phyloP scores from a whole-genome alignment of 2,329 filamentous ascomycete genomes.

The Clonostachys sp. region DNA sequence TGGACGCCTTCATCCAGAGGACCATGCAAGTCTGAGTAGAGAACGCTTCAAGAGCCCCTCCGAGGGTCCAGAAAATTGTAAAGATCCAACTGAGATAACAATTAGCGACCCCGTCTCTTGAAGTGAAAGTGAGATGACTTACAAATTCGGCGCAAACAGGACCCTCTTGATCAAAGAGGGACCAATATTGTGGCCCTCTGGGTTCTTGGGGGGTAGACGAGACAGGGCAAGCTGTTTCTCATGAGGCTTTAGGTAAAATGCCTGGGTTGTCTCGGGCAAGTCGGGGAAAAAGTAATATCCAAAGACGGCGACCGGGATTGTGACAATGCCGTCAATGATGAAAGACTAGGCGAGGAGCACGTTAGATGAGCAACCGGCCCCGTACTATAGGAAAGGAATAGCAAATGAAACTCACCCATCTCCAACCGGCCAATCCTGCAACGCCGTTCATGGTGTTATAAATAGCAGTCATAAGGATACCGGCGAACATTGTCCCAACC shows the following conservation, averaged over 20 bases:
- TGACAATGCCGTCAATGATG: conserved; percentile 47
- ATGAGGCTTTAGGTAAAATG: conserved; percentile 23
- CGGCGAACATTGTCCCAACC: conserved; percentile 51
- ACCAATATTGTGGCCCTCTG: conserved; percentile 13
- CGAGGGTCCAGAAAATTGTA: conserved; percentile 23
- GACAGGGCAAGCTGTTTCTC: conserved; percentile 34
- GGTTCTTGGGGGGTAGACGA: conserved; percentile 18
- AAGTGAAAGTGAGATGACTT: neutral
- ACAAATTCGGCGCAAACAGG: conserved; percentile 10
- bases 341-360: conserved; percentile 1
- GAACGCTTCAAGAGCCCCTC: conserved; percentile 25
- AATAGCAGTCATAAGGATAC: conserved; percentile 44
- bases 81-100: conserved; percentile 14
- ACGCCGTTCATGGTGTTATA: conserved; percentile 32
- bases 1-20: conserved; percentile 17
- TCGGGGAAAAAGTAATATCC: conserved; percentile 46
- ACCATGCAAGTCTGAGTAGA: conserved; percentile 16
- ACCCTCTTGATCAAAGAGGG: conserved; percentile 12
- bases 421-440: conserved; percentile 23
- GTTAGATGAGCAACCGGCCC: neutral
- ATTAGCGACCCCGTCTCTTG: too few relatives aligned
- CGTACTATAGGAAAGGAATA: too few relatives aligned
- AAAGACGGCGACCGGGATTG: conserved; percentile 44
- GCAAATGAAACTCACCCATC: neutral
- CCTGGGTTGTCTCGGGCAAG: conserved; percentile 30